Evolutionary conservation across 768 basidiomycete genomes (phyloP).

Genomic region (Rhizopogon vulgaris): DNA sequence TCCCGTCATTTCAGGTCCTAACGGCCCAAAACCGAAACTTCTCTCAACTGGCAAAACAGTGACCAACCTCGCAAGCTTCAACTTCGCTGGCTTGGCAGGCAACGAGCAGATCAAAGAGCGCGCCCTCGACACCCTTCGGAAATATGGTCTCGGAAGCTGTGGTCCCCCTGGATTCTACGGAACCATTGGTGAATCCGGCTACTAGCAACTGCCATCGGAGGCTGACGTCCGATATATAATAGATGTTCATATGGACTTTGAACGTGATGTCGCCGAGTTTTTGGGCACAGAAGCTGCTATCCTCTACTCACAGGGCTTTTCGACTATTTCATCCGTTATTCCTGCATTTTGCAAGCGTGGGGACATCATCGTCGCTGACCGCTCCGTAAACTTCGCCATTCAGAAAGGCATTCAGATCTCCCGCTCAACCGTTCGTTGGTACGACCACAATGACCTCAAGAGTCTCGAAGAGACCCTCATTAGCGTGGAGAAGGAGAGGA

Average conservation of each 20-base stretch:
- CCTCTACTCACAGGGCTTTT: slow-evolving; percentile 91
- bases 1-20: slow-evolving; percentile 74
- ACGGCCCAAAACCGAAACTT: slow-evolving; percentile 79
- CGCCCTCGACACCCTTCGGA: slow-evolving; percentile 76
- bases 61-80: slow-evolving; percentile 82
- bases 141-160: slow-evolving; percentile 92
- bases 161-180: slow-evolving; percentile 98
- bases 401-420: slow-evolving; percentile 95
- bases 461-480: slow-evolving; percentile 86
- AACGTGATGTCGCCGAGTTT: slow-evolving; percentile 86
- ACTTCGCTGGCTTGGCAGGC: slow-evolving; percentile 86
- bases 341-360: slow-evolving; percentile 97
- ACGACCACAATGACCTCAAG: slow-evolving; percentile 90
- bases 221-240: slow-evolving; percentile 6
- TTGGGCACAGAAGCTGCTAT: slow-evolving; percentile 85
- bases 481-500: slow-evolving; percentile 79
- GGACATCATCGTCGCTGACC: slow-evolving; percentile 96
- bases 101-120: slow-evolving; percentile 83
- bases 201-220: background rate
- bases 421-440: slow-evolving; percentile 90
- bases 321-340: slow-evolving; percentile 89
- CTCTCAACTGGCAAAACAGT: slow-evolving; percentile 66
- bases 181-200: slow-evolving; percentile 64
- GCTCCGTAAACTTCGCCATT: slow-evolving; percentile 92
- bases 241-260: slow-evolving; percentile 92